Percentiles rank a stretch among this genome's conserved stretches.
Evolutionary conservation across 495 filamentous ascomycete genomes (phyloP).

Genomic region (Penicillium desertorum): DNA sequence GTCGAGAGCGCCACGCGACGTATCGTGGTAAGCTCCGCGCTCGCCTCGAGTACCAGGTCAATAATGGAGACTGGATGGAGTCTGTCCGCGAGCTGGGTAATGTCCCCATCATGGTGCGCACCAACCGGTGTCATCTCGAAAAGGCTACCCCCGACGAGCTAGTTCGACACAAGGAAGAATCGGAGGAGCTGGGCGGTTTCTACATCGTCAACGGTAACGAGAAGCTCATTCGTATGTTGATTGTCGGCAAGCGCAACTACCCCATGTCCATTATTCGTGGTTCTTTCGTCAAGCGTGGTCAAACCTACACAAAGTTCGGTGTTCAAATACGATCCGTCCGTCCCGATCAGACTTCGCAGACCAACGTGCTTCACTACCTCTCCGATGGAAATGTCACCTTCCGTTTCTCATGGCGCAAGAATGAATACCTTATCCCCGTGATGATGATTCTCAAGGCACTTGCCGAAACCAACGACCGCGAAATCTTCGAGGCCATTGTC

Average conservation of each 20-base stretch:
- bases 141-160: constrained; percentile 77
- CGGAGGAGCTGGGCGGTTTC: constrained; percentile 90
- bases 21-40: constrained; percentile 86
- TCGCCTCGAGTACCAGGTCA: constrained; percentile 77
- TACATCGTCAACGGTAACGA: constrained; percentile 73
- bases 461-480: constrained; percentile 91
- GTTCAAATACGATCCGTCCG: constrained; percentile 88
- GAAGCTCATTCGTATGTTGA: constrained; percentile 89
- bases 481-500: constrained; percentile 89
- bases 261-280: constrained; percentile 90
- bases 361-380: constrained; percentile 94
- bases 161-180: constrained; percentile 84
- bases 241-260: constrained; percentile 85
- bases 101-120: constrained; percentile 91
- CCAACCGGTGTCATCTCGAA: constrained; percentile 87
- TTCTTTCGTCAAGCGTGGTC: constrained; percentile 82
- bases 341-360: constrained; percentile 95
- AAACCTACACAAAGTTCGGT: constrained; percentile 82
- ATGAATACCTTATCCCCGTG: constrained; percentile 88
- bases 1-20: constrained; percentile 87
- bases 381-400: constrained; percentile 94
- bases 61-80: constrained; percentile 79
- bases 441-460: constrained; percentile 97
- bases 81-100: constrained; percentile 80
- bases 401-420: constrained; percentile 97